Conservation (phyloP, 2,329 filamentous ascomycete species). For the Dothistroma pini region DNA sequence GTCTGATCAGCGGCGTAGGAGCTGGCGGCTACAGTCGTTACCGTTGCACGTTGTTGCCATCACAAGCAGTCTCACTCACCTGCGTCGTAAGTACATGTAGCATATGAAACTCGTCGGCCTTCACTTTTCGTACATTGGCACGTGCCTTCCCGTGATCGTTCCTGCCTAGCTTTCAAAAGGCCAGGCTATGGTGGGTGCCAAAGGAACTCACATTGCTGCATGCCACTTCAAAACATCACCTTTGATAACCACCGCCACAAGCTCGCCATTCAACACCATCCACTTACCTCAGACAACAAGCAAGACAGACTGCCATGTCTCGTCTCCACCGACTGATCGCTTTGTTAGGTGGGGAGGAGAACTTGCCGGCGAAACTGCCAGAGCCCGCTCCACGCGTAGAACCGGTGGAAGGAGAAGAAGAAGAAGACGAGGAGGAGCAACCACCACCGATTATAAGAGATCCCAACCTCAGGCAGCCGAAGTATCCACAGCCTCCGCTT, state of each 20-base stretch:
- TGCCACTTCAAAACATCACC: not conserved
- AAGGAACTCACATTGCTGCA: not conserved
- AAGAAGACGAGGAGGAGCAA: slow-evolving; percentile 6
- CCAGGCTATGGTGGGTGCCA: not conserved
- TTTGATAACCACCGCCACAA: not conserved
- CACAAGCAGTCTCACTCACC: not conserved
- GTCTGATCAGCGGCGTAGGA: slow-evolving; percentile 1
- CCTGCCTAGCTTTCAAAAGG: not conserved
- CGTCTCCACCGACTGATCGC: not conserved
- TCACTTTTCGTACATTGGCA: not conserved
- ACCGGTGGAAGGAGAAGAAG: not conserved
- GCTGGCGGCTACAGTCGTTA: not conserved
- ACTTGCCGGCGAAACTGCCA: not conserved
- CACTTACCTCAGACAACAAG: not conserved
- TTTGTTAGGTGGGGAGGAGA: not conserved
- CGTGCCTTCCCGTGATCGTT: not conserved
- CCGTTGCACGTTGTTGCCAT: not conserved
- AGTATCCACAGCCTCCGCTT: not conserved
- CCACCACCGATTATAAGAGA: slow-evolving; percentile 6
- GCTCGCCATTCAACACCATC: not conserved
- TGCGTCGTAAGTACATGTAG: not conserved
- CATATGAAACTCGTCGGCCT: not conserved
- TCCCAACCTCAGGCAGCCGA: not conserved
- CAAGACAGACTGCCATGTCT: not conserved
- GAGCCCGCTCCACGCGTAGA: not conserved